Base-by-base conservation (phyloP, 2,329 filamentous ascomycete genomes). In the Myriosclerotinia curreyana region DNA sequence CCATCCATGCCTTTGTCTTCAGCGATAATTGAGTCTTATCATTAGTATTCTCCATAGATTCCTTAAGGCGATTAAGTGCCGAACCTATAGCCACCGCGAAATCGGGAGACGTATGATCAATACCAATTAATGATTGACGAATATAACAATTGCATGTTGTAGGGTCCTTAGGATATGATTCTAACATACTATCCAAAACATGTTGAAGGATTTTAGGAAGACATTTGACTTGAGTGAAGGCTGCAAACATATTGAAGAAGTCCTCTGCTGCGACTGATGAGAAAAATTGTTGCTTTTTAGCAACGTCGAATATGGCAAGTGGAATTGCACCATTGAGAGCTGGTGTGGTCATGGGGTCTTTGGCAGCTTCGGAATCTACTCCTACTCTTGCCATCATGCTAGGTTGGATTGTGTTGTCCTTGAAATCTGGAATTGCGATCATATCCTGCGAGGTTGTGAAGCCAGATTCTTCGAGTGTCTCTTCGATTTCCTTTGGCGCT, bases 321-420 rank as follows among this genome's bases (percentile, higher is more conserved):
- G 95, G 93, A 69, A 99, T 96, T 20, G 92, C 95, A n/a, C 95
- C 95, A 66, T 90, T 91, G 68, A 97, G 82, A 12, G 92, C 92
- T 5, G 94, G 92, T 55, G 92, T 94, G 64, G 82, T 79, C 68
- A 74, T 75, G 7, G 72, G 74, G 56, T 75, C 73, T 52, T 73
- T 71, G 34, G 60, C 65, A 5, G 72, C 73, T 60, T 75, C 74
- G 2, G 67, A 62, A 46, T 83, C 83, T 20, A 90, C 77, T 66
- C 85, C 86, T 72, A 96, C 69, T 46, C 66, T 67, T 36, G 71
- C 69, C 34, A 74, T 81, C 80, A 69, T 79, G 76, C 67, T 80
- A 69, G 71, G 86, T 78, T 62, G 82, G 77, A 64, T 77, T 73
- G 60, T 77, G 75, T 62, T 68, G 14, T 66, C 60, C 58, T 75